Conservation (phyloP, 345 rosid species). For the Eucalyptus cloeziana region DNA sequence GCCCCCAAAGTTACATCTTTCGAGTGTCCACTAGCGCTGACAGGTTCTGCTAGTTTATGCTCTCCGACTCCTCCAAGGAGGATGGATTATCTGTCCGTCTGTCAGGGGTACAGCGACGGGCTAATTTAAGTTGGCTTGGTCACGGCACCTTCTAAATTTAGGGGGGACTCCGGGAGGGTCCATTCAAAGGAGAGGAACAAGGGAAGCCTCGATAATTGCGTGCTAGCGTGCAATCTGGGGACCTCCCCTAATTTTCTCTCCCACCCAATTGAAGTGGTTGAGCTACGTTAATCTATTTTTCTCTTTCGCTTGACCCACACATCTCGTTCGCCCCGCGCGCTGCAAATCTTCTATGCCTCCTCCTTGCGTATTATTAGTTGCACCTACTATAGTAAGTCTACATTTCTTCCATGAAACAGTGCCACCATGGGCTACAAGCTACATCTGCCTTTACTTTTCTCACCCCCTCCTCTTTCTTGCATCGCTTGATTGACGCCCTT, state of each 20-base stretch:
- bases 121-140: neutral
- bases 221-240: neutral
- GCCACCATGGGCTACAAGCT: neutral
- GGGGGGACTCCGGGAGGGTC: neutral
- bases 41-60: neutral
- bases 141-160: neutral
- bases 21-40: neutral
- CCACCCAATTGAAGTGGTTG: constrained; percentile 15
- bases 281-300: constrained; percentile 7
- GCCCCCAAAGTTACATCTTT: neutral
- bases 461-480: neutral
- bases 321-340: neutral
- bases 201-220: neutral
- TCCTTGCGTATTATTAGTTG: neutral
- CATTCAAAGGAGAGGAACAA: neutral
- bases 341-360: neutral
- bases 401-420: neutral
- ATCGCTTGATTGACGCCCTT: neutral
- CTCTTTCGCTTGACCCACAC: neutral
- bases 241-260: neutral
- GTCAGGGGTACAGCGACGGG: neutral
- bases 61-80: neutral
- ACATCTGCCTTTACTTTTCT: neutral
- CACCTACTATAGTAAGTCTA: neutral
- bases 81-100: neutral